Conservation (phyloP, 140 eudicot genomes). For the Flaveria floridana region DNA sequence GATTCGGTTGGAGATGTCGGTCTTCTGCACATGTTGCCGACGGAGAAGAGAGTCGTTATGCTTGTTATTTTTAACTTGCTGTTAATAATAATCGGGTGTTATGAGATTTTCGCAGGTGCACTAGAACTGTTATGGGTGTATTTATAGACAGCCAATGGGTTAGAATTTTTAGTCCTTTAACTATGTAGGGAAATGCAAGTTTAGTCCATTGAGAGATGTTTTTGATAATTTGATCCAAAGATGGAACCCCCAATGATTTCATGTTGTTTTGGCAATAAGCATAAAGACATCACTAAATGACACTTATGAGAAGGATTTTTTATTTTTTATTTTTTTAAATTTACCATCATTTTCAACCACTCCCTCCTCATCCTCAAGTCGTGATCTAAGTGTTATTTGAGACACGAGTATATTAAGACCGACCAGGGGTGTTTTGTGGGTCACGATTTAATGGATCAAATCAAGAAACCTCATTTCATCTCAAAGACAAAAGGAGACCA, state of each 20-base stretch:
- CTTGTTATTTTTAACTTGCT: neutral
- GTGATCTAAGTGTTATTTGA: neutral
- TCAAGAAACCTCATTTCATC: no score
- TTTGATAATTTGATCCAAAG: neutral
- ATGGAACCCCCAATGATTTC: no score
- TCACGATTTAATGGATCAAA: neutral
- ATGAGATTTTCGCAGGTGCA: conserved; percentile 13
- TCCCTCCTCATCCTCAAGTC: neutral
- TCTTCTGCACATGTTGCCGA: conserved; percentile 31
- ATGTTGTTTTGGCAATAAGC: neutral
- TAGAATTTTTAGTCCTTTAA: conserved; percentile 6
- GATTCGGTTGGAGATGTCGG: conserved; percentile 30
- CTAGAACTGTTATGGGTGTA: conserved; percentile 19
- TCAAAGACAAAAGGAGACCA: no score
- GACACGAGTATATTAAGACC: neutral
- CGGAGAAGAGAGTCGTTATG: neutral
- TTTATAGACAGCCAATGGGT: conserved; percentile 33
- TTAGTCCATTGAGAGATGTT: neutral
- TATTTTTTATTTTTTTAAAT: neutral
- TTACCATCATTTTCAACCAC: neutral
- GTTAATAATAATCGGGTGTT: neutral
- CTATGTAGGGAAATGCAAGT: neutral
- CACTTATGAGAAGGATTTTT: neutral
- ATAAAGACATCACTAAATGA: neutral
- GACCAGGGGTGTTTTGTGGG: neutral